Evolutionary conservation across 495 filamentous ascomycete genomes (phyloP), one percentile per base, ranked within the genome.

Genomic region (Aspergillus wentii): DNA sequence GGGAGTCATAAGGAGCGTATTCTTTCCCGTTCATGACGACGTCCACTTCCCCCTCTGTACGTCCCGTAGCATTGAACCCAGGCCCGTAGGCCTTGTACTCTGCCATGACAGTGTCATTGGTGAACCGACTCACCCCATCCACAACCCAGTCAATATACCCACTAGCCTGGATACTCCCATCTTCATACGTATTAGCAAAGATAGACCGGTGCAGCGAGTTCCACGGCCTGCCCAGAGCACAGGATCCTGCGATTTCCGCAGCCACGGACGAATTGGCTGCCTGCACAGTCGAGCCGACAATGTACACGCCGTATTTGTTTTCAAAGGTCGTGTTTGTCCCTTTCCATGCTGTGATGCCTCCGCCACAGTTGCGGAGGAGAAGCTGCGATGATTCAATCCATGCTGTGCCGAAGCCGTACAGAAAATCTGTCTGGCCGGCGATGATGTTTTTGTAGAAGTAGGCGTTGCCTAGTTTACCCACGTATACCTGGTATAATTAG

Each of bases 321-420:
- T 47, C 46, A 40, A 74, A 78, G 16, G 75, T 80, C 0, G 76
- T 80, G 54, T 82, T 82, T 1, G 70, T 76, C 10, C 76, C 78
- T 38, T 82, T 82, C 78, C 77, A 81, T 5, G 77, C 77, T n/a
- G 75, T 79, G 32, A 81, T 70, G 31, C 78, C 77, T 40, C 78
- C 77, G 17, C 77, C 78, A 49, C 76, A 80, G 35, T 53, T 52
- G 20, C 78, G 69, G 17, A 82, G 63, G 3, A 56, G 52, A 5
- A 80, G 38, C 2, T 53, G 43, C 3, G 56, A 68, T 3, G 59
- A 53, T 44, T 74, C 57, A 20, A 73, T 53, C 59, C 65, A 76
- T 17, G 62, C 62, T 7, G 69, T 75, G 45, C 71, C 70, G 49
- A 76, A 76, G 18, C 66, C 72, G 57, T 75, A 76, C 5, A 75